Base-by-base conservation (phyloP, 2,329 filamentous ascomycete genomes). In the Colletotrichum viniferum region DNA sequence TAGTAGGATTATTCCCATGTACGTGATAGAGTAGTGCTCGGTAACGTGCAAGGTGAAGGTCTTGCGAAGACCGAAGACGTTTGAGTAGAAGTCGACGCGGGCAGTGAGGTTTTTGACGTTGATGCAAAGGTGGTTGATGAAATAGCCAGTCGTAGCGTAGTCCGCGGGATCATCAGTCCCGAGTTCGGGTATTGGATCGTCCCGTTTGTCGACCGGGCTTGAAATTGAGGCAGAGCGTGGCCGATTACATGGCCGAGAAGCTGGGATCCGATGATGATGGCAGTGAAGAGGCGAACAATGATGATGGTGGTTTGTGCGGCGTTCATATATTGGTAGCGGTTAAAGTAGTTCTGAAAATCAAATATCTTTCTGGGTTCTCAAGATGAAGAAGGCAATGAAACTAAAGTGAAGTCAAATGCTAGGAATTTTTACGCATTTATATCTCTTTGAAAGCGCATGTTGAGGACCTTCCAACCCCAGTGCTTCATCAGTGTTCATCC, bases 41-140 rank as follows among this genome's bases (percentile, higher is more conserved):
- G 81, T 79, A 13, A 81, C 66, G 34, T 81, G 77, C n/a, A 81
- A 64, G 30, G 82, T 84, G 78, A 84, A 83, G 32, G 84, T 74
- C 36, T 82, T 79, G 26, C 83, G 81, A 77, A 85, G 81, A 43
- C 83, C 84, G 56, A 85, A 79, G 30, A 82, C 78, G 6, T 77
- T 69, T 24, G 78, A 78, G 79, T 85, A 85, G 77, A 84, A 85
- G 58, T 81, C 76, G 34, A 82, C 77, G 74, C 80, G 81, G 5
- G 73, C 78, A 4, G 74, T 81, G 4, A 83, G 69, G 77, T 84
- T 81, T 67, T 72, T 78, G n/a, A 82, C 81, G 14, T 80, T 79
- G 52, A 85, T 77, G 60, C 77, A 79, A 24, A 85, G 69, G 76
- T 85, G 83, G 76, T 85, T 85, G 72, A 85, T 77, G 61, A 80